phyloP scores from a whole-genome alignment of 768 basidiomycete genomes.

The Collybia mongolica region DNA sequence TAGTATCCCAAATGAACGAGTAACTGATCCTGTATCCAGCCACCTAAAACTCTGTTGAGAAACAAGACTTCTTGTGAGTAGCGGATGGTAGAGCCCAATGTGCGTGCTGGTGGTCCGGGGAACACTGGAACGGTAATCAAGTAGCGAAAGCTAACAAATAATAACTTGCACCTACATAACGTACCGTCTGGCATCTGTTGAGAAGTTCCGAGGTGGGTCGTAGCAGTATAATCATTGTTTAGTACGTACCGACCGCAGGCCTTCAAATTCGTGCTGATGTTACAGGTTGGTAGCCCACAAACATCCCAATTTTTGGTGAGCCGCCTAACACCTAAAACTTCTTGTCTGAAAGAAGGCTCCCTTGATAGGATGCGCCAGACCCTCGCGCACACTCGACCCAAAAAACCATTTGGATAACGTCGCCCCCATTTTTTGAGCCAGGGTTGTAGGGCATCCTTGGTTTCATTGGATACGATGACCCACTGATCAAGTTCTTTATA shows the following conservation, averaged over 20 bases:
- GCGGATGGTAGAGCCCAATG: background rate
- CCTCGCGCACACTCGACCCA: conserved; percentile 2
- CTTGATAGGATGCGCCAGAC: background rate
- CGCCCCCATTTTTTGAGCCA: conserved; percentile 7
- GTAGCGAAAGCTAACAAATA: too few relatives aligned
- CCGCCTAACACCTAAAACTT: conserved; percentile 3
- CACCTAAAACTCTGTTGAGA: too few relatives aligned
- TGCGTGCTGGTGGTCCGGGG: too few relatives aligned
- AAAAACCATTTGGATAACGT: conserved; percentile 2
- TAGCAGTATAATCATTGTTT: background rate
- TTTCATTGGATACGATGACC: conserved; percentile 1
- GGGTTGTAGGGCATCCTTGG: background rate
- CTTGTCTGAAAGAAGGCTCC: background rate
- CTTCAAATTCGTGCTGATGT: conserved; percentile 5
- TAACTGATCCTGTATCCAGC: too few relatives aligned
- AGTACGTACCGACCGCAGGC: conserved; percentile 8
- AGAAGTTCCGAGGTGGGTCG: background rate
- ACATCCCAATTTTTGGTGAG: conserved; percentile 11
- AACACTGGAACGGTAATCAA: too few relatives aligned
- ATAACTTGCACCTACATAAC: too few relatives aligned
- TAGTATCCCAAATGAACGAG: too few relatives aligned
- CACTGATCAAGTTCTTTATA: conserved; percentile 5
- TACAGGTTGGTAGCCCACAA: conserved; percentile 11
- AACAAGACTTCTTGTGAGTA: background rate
- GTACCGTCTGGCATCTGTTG: too few relatives aligned